Conservation (phyloP, 75 land plant species). For the Ceratopteris richardii region DNA sequence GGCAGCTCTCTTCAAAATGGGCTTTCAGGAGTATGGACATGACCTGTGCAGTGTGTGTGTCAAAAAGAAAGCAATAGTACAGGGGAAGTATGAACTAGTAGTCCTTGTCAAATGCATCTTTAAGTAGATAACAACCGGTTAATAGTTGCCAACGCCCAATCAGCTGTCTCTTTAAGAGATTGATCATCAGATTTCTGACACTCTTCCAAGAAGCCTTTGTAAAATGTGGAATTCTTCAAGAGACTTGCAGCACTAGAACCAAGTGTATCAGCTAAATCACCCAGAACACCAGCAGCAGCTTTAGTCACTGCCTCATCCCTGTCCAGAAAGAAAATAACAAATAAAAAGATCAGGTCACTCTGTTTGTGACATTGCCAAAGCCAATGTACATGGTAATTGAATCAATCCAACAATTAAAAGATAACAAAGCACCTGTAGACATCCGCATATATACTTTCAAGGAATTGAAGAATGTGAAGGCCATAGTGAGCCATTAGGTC, state of each 20-base stretch:
- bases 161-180: conserved; percentile 84
- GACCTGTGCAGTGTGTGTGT: not conserved
- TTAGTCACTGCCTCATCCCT: conserved; percentile 54
- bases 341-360: not conserved
- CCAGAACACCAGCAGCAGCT: conserved; percentile 87
- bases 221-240: conserved; percentile 61
- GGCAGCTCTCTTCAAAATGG: too few species aligned
- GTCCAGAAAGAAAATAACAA: conserved; percentile 1
- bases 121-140: too few species aligned
- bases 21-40: not conserved
- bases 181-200: conserved; percentile 76
- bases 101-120: too few species aligned
- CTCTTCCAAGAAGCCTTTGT: conserved; percentile 81
- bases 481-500: conserved; percentile 76
- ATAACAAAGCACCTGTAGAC: conserved; percentile 55
- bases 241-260: conserved; percentile 62
- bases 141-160: conserved; percentile 77
- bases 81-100: not conserved
- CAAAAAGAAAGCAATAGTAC: not conserved
- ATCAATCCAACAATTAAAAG: not conserved
- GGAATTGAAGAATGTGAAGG: conserved; percentile 62
- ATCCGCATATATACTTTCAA: conserved; percentile 72
- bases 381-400: too few species aligned
- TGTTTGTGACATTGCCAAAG: too few species aligned
- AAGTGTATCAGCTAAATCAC: conserved; percentile 87